These are phyloP conservation scores for Aspergillus avenaceus DNA, from an alignment of 495 filamentous ascomycete genomes.

Conservation along the genomic window DNA sequence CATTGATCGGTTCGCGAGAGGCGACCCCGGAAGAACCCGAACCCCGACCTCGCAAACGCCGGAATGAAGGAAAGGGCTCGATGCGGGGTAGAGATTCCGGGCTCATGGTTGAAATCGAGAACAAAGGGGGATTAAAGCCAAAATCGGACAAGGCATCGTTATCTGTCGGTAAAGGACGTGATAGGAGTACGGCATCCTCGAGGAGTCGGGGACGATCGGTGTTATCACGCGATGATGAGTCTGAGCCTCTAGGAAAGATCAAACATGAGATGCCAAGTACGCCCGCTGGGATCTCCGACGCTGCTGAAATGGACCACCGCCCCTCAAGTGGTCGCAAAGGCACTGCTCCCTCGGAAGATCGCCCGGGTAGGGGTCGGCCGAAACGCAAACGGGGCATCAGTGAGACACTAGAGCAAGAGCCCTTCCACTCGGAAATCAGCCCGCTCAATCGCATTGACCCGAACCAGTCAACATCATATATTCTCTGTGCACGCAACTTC, in stretches of 20 bases:
- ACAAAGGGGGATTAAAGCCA: slow-evolving; percentile 20
- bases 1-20: slow-evolving; percentile 33
- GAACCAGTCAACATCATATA: slow-evolving; percentile 51
- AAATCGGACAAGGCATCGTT: slow-evolving; percentile 33
- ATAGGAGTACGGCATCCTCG: slow-evolving; percentile 51
- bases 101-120: slow-evolving; percentile 15
- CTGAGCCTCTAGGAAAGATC: slow-evolving; percentile 45
- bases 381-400: slow-evolving; percentile 40
- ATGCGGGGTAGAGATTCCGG: slow-evolving; percentile 13
- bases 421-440: slow-evolving; percentile 23
- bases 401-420: slow-evolving; percentile 32
- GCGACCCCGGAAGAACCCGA: slow-evolving; percentile 26
- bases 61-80: background rate
- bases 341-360: slow-evolving; percentile 26
- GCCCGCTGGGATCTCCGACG: slow-evolving; percentile 40
- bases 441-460: slow-evolving; percentile 33
- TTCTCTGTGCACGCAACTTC: slow-evolving; percentile 73
- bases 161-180: slow-evolving; percentile 33
- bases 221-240: slow-evolving; percentile 51
- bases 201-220: slow-evolving; percentile 58
- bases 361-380: slow-evolving; percentile 24
- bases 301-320: slow-evolving; percentile 39
- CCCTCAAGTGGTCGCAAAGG: slow-evolving; percentile 47
- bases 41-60: slow-evolving; percentile 21
- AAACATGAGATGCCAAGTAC: slow-evolving; percentile 65